These are phyloP conservation scores for Ceratobasidium sp. DNA, from an alignment of 1,284 basidiomycete genomes.

Conservation along the genomic window DNA sequence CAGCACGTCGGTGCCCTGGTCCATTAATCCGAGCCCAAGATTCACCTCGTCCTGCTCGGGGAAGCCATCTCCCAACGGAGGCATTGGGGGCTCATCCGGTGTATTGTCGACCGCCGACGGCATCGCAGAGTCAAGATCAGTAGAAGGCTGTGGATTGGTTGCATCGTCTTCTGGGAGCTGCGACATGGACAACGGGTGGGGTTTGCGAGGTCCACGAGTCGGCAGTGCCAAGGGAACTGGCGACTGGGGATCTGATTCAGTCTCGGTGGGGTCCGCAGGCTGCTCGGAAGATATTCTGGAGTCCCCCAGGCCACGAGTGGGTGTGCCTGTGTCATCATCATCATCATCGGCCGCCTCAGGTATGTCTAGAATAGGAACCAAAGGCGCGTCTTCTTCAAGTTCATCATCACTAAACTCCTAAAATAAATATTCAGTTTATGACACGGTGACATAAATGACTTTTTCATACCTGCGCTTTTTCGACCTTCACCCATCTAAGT, in stretches of 20 bases:
- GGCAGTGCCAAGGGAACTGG: conserved; percentile 18
- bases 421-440: background rate
- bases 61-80: conserved; percentile 9
- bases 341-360: conserved; percentile 33
- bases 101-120: conserved; percentile 40
- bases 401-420: conserved; percentile 44
- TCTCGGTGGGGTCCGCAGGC: conserved; percentile 32
- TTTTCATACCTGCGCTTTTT: conserved; percentile 40
- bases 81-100: conserved; percentile 27
- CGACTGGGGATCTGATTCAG: conserved; percentile 39
- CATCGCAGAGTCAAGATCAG: conserved; percentile 34
- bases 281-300: conserved; percentile 38
- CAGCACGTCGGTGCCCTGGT: conserved; percentile 20
- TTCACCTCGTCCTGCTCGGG: conserved; percentile 31
- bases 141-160: conserved; percentile 1
- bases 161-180: conserved; percentile 27
- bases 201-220: conserved; percentile 34
- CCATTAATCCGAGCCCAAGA: conserved; percentile 33
- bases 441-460: background rate
- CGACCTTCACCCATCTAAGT: conserved; percentile 43
- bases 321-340: conserved; percentile 33
- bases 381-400: conserved; percentile 36
- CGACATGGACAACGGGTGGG: conserved; percentile 37
- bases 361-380: conserved; percentile 36
- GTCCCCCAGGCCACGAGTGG: conserved; percentile 29